Evolutionary conservation across 495 filamentous ascomycete genomes (phyloP), one percentile per base, ranked within the genome.

Genomic region (Aspergillus heteromorphus): DNA sequence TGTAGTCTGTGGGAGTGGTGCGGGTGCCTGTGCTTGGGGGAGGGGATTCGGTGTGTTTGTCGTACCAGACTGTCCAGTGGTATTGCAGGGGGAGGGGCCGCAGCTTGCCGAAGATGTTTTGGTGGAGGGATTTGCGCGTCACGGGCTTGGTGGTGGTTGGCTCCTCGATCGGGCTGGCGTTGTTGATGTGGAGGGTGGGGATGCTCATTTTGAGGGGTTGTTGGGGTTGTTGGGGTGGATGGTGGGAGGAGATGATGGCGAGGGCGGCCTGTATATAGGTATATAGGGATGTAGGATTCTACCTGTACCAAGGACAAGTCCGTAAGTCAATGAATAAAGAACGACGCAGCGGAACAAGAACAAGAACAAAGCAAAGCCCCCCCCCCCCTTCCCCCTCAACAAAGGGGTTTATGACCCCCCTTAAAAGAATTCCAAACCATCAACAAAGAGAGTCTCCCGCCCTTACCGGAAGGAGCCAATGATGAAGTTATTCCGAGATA

Each of bases 11-110:
- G 42, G 49, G 38, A 43, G 60, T 23, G 41, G 77, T 80, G 54
- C 79, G 76, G 70, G 88, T 91, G 49, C 65, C 67, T 51, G 59
- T 65, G 43, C 42, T 40, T 27, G 3, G 23, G 23, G 23, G 23
- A 7, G 23, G 3, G 53, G 55, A 18, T 2, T 59, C 57, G 40
- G 69, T 67, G 63, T 78, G 72, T 48, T 74, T 75, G 62, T 83
- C 81, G 56, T 82, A 79, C 70, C 78, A 84, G 66, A 83, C 79
- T 13, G 75, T 71, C 82, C 81, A 85, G 54, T 70, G 71, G 60
- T 81, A 77, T 48, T 75, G 73, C 56, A 83, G 70, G 0, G 75
- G 76, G 2, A 75, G 71, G 1, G 76, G 71, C n/a, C 78, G 75
- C 18, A 77, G 72, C 55, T 77, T 78, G 34, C 72, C 67, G 45